Evolutionary conservation across 345 rosid genomes (phyloP).

Genomic region (Aquilaria sinensis): DNA sequence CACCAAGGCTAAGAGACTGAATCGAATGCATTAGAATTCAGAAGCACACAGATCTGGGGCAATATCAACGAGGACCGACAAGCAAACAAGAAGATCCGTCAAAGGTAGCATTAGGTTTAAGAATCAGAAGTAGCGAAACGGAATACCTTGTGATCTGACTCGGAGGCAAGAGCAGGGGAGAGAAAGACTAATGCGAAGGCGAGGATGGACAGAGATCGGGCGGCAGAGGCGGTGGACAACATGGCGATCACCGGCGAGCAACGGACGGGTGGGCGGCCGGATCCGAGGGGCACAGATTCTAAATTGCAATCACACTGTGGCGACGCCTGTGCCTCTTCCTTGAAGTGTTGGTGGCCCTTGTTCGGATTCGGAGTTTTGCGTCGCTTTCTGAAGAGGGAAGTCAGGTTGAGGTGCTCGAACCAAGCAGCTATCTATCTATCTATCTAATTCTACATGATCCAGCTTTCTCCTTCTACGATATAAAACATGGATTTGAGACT

Average conservation of each 20-base stretch:
- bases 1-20: too few relatives aligned
- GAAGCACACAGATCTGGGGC: conserved; percentile 22
- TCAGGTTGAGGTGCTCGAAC: too few relatives aligned
- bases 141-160: conserved; percentile 87
- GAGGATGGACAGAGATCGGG: conserved; percentile 29
- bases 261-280: conserved; percentile 33
- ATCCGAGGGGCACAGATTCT: conserved; percentile 1
- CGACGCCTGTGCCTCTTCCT: too few relatives aligned
- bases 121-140: background rate
- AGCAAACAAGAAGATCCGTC: conserved; percentile 23
- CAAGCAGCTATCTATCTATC: too few relatives aligned
- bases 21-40: too few relatives aligned
- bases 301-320: too few relatives aligned
- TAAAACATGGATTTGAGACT: too few relatives aligned
- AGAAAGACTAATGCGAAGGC: conserved; percentile 24
- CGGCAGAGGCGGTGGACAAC: conserved; percentile 30
- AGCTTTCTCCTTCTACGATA: too few relatives aligned
- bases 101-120: conserved; percentile 1
- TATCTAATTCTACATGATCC: too few relatives aligned
- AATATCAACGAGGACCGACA: background rate
- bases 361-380: too few relatives aligned
- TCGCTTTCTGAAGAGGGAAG: too few relatives aligned
- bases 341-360: too few relatives aligned
- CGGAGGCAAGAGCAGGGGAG: conserved; percentile 50
- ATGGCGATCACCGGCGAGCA: conserved; percentile 41